Evolutionary conservation across 2,329 filamentous ascomycete species (phyloP), one percentile per base, ranked within the genome.

Genomic region (Alternaria triticina): DNA sequence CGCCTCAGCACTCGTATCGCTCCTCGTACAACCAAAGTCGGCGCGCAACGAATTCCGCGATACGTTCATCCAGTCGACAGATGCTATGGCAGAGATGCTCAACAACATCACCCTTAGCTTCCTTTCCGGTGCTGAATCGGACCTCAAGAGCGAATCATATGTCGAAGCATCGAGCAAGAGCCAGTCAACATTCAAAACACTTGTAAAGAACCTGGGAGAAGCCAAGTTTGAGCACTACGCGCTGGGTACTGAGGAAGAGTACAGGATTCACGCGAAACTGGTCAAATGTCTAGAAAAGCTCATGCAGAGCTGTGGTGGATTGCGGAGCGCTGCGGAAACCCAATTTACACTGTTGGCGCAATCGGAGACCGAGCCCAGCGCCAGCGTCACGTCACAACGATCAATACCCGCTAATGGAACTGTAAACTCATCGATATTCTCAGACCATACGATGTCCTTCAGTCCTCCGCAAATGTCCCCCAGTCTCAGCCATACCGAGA

Each of bases 201-300:
- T 97, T 77, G 88, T 91, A 55, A 92, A 91, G 76, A 90, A 92
- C 64, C 83, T 97, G 12, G 88, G 89, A 66, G 95, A 98, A 78
- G 91, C 94, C 13, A 97, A 95, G 76, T 90, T 93, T 62, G 95
- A 98, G 78, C 92, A 97, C 74, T 97, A 92, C 74, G 83, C 94
- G 3, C 79, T 93, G 5, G 95, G 95, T 2, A 90, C 88, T 3
- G 94, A 97, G 77, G 86, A 86, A 59, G 87, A 95, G 65, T 96
- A 96, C 77, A 85, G 86, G 40, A 86, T 96, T 4, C 92, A 97
- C 73, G 90, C 90, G 68, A 89, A 87, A 23, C 86, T 98, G 5
- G 91, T 95, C 47, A 91, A 93, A 74, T 95, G 92, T 69, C 88
- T 98, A 73, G 93, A 97, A 77, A 89, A 88, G 50, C 85, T 98